These are phyloP conservation scores for Pittosporum tobira DNA, from an alignment of 129 eudicot species.

Conservation along the genomic window DNA sequence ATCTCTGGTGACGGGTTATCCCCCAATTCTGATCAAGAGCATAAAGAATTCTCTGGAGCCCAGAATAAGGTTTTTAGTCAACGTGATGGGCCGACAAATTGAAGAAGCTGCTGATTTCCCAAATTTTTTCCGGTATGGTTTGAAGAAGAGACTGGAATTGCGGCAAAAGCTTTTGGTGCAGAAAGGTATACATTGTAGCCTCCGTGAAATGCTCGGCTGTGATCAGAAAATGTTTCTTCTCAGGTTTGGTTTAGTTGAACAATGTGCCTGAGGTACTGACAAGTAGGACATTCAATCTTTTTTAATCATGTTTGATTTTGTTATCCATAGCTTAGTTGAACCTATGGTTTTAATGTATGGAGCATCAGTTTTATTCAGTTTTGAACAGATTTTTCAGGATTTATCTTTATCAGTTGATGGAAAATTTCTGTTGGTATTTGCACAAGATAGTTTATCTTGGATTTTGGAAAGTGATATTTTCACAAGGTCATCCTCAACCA, in stretches of 20 bases:
- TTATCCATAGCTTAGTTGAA: neutral
- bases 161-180: constrained; percentile 72
- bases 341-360: neutral
- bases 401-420: neutral
- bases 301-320: neutral
- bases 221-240: constrained; percentile 67
- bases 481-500: too few species aligned
- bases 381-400: neutral
- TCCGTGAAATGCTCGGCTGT: constrained; percentile 91
- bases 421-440: too few species aligned
- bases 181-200: constrained; percentile 52
- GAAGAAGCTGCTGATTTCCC: constrained; percentile 76
- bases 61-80: constrained; percentile 66
- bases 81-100: constrained; percentile 71
- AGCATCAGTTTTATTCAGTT: neutral
- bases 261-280: constrained; percentile 31
- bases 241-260: constrained; percentile 52
- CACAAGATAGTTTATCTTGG: too few species aligned
- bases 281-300: neutral
- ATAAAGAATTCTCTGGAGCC: constrained; percentile 77
- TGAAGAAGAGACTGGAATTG: constrained; percentile 73
- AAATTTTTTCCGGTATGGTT: constrained; percentile 68
- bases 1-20: constrained; percentile 64
- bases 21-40: constrained; percentile 83
- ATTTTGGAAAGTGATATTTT: too few species aligned